Conservation (phyloP, 371 early-diverging fungal species). For the Thermomucor indicae-seudaticae region DNA sequence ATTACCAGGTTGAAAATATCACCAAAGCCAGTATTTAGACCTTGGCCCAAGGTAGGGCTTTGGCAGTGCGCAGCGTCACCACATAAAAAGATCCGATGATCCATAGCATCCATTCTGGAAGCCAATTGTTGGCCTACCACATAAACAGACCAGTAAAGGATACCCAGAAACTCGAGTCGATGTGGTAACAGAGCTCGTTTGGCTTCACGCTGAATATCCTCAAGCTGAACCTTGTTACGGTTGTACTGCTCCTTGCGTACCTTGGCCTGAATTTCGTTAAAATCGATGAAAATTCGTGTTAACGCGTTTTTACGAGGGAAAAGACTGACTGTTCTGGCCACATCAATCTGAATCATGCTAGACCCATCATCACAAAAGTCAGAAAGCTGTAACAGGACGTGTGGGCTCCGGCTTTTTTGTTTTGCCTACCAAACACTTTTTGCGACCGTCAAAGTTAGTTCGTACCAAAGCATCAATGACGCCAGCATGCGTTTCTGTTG, state of each 20-base stretch:
- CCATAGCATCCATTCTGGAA: constrained; percentile 22
- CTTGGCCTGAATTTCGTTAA: constrained; percentile 31
- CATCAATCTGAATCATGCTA: constrained; percentile 36
- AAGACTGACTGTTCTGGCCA: constrained; percentile 32
- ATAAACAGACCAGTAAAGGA: constrained; percentile 43
- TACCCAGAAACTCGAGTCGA: constrained; percentile 44
- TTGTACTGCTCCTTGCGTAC: constrained; percentile 38
- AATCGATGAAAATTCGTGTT: constrained; percentile 44
- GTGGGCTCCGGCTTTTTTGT: not conserved
- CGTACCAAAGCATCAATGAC: constrained; percentile 43
- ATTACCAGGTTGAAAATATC: constrained; percentile 41
- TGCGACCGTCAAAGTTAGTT: constrained; percentile 31
- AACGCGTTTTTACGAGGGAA: constrained; percentile 43
- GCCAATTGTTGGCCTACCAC: constrained; percentile 42
- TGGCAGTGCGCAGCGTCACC: constrained; percentile 48
- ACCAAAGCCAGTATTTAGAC: constrained; percentile 43
- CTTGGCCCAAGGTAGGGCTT: constrained; percentile 43
- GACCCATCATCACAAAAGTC: not conserved
- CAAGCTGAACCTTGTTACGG: constrained; percentile 43
- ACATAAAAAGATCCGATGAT: constrained; percentile 31
- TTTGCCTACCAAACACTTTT: constrained; percentile 37
- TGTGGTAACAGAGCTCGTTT: constrained; percentile 39
- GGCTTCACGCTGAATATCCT: constrained; percentile 44
- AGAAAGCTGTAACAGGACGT: not conserved
- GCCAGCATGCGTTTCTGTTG: constrained; percentile 40